Evolutionary conservation across 345 rosid genomes (phyloP), one percentile per base, ranked within the genome.

Genomic region (Zanthoxylum bungeanum): DNA sequence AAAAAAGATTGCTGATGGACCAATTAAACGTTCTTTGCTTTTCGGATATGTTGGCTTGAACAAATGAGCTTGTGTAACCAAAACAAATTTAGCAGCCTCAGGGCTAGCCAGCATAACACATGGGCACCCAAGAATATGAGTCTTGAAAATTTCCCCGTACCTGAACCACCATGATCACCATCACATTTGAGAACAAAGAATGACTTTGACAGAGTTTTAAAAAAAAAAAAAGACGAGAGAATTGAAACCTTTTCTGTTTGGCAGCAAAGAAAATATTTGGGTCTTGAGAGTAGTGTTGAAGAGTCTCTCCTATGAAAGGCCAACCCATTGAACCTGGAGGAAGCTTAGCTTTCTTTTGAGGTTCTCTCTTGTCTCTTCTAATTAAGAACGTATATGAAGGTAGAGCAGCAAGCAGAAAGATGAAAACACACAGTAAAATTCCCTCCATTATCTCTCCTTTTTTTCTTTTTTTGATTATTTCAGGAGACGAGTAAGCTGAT

Each of bases 1-100:
- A 46, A 89, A 94, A 67, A 94, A 94, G 68, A 94, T 74, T 4
- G 97, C 98, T 1, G 91, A 84, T 7, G 89, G 93, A 0, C 98
- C 98, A 9, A 94, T 84, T 66, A 94, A 83, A 30, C 77, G 84
- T 68, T 94, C 98, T 79, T 94, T 94, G 79, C 97, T 90, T 72
- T 87, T 88, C 4, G 98, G 98, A 76, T 90, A 94, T 5, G 98
- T 92, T 5, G 98, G 98, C 79, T 83, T 89, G 87, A 94, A 92
- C 81, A 94, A 64, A 42, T 89, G 89, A 65, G 97, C 85, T 60
- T 83, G 85, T 0, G 95, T 86, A 42, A 78, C 86, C 28, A 94
- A 74, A 47, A 94, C 91, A 69, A 88, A 90, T 53, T 88, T 81
- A 1, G 97, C 87, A 25, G 97, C 98, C 73, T 94, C 98, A 0